Evolutionary conservation across 2,329 filamentous ascomycete species (phyloP), one percentile per base, ranked within the genome.

Genomic region (Xylariaceae sp.): DNA sequence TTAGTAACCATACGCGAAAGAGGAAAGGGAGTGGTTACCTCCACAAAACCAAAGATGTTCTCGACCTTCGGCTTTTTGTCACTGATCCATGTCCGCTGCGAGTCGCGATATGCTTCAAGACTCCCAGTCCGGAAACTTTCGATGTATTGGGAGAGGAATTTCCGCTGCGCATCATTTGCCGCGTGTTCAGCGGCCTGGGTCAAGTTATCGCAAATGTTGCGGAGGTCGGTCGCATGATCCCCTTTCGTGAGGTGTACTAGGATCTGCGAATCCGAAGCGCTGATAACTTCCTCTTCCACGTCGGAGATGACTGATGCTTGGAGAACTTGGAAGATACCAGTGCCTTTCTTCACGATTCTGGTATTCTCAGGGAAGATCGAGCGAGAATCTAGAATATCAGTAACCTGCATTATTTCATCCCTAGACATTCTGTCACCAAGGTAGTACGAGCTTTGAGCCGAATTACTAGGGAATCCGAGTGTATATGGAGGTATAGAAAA

Each of bases 11-110:
- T n/a, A n/a, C n/a, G n/a, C n/a, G n/a, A n/a, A n/a, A n/a, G n/a
- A n/a, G n/a, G n/a, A n/a, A n/a, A n/a, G n/a, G n/a, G n/a, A n/a
- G n/a, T n/a, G n/a, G n/a, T n/a, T n/a, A n/a, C n/a, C n/a, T 86
- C 82, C 6, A 86, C 75, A 58, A 86, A 86, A 0, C 82, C 82
- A 51, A 86, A 69, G 45, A 84, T 80, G 16, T 74, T 79, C 61
- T 86, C 83, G 7, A 86, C 71, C 44, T 67, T 71, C 2, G 82
- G 80, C 31, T 72, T 73, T 53, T 77, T 78, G 60, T 86, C 81
- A 51, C 73, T 74, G n/a, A 84, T 76, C 82, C 82, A 86, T 31
- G 71, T 68, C 42, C 76, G 70, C 59, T 80, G 80, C 19, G 78
- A 78, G 48, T 82, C 73, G 45, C 78, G 80, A 66, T 79, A 83